These are phyloP conservation scores for Leccinum aurantiacum DNA, from an alignment of 768 basidiomycete species.

Conservation along the genomic window DNA sequence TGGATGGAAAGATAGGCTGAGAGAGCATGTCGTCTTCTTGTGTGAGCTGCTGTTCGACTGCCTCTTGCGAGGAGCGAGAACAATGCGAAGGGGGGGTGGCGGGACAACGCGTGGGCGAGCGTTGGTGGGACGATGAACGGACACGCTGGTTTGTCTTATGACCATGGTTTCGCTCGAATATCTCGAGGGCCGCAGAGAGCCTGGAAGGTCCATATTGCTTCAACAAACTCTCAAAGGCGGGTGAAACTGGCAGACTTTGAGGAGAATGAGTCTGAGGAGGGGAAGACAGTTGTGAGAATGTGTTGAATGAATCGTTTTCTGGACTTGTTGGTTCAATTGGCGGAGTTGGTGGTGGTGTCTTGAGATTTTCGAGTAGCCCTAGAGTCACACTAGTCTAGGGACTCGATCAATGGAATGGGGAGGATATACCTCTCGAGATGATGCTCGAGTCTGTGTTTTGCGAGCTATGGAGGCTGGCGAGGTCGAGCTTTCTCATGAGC, in stretches of 20 bases:
- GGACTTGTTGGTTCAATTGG: neutral
- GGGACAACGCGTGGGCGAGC: slow-evolving; percentile 8
- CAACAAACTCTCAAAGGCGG: slow-evolving; percentile 20
- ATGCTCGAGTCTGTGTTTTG: slow-evolving; percentile 11
- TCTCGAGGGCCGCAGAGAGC: slow-evolving; percentile 19
- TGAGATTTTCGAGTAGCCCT: slow-evolving; percentile 7
- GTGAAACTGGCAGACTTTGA: slow-evolving; percentile 17
- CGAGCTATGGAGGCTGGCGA: slow-evolving; percentile 34
- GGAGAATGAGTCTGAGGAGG: slow-evolving; percentile 16
- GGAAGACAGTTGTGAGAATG: slow-evolving; percentile 26
- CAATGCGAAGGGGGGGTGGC: slow-evolving; percentile 28
- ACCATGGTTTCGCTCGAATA: slow-evolving; percentile 18
- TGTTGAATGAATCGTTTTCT: slow-evolving; percentile 10
- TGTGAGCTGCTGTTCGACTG: slow-evolving; percentile 51
- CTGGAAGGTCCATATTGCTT: slow-evolving; percentile 7
- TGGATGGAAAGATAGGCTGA: slow-evolving; percentile 2
- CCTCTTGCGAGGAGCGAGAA: slow-evolving; percentile 40
- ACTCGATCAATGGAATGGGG: neutral
- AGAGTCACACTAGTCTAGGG: slow-evolving; percentile 4
- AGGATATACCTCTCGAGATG: slow-evolving; percentile 21
- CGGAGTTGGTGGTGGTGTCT: slow-evolving; percentile 2
- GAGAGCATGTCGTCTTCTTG: slow-evolving; percentile 33
- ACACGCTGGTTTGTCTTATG: slow-evolving; percentile 3
- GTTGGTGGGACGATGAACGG: neutral
- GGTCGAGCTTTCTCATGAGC: slow-evolving; percentile 37